Conservation (phyloP, 345 rosid species). For the Leavenworthia alabamica region DNA sequence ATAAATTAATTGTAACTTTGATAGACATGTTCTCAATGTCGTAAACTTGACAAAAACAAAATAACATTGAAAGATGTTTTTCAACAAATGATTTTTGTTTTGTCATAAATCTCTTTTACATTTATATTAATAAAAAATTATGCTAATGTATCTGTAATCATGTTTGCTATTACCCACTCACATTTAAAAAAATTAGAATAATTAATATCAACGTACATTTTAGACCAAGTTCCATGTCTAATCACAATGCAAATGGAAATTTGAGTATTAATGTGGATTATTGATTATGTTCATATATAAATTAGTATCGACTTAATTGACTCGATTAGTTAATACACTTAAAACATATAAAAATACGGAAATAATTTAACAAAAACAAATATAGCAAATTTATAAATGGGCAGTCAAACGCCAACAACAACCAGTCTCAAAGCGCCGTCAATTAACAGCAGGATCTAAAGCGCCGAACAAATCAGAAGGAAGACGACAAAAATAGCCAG, state of each 20-base stretch:
- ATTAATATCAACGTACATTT: too few relatives aligned
- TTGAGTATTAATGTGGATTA: not conserved
- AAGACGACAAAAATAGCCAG: slow-evolving; percentile 32
- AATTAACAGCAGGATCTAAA: slow-evolving; percentile 23
- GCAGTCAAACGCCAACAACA: slow-evolving; percentile 20
- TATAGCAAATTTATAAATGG: not conserved
- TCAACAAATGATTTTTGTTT: not conserved
- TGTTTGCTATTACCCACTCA: not conserved
- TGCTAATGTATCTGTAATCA: not conserved
- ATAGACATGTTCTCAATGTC: not conserved
- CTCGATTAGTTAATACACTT: not conserved
- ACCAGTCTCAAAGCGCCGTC: slow-evolving; percentile 22
- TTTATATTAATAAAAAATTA: not conserved
- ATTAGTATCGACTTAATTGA: not conserved
- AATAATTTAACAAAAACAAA: not conserved
- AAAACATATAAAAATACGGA: not conserved
- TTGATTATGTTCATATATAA: not conserved
- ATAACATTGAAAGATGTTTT: not conserved
- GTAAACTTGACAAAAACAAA: not conserved
- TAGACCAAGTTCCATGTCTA: not conserved
- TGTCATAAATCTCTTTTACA: not conserved
- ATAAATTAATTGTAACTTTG: not conserved
- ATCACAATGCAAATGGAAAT: not conserved
- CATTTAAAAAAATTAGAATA: not conserved
- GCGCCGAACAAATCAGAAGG: slow-evolving; percentile 29